Conservation (phyloP, 768 basidiomycete species). For the Russula dissimulans region DNA sequence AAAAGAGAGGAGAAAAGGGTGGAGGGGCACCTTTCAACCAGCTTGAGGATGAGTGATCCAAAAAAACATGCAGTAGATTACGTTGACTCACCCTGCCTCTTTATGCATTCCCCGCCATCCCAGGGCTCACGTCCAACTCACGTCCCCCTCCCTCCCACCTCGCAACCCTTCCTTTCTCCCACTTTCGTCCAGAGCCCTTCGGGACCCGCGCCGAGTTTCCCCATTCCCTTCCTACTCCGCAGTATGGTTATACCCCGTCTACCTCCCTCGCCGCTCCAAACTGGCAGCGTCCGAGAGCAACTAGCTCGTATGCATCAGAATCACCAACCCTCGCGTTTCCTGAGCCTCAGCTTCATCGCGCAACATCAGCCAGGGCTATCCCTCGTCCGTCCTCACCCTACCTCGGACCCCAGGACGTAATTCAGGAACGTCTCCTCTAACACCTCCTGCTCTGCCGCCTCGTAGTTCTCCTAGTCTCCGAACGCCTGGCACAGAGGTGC, state of each 20-base stretch:
- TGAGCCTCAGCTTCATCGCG: slow-evolving; percentile 44
- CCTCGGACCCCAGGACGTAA: neutral
- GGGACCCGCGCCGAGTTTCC: neutral
- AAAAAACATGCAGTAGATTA: too few species aligned
- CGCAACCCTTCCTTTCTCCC: neutral
- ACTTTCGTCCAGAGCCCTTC: neutral
- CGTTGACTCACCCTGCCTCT: neutral
- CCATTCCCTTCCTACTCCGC: neutral
- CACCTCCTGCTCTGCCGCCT: neutral
- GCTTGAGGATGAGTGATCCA: neutral
- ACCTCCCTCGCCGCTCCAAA: neutral
- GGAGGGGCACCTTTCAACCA: slow-evolving; percentile 11
- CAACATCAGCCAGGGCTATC: slow-evolving; percentile 30
- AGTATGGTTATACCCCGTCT: neutral
- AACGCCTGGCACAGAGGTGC: slow-evolving; percentile 7
- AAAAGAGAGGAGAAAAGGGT: neutral
- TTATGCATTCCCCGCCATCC: neutral
- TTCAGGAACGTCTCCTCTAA: neutral
- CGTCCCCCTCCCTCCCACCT: neutral
- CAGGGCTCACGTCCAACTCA: slow-evolving; percentile 1
- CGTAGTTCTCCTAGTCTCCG: slow-evolving; percentile 2
- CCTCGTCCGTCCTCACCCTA: slow-evolving; percentile 13
- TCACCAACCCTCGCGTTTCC: slow-evolving; percentile 34
- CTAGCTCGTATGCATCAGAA: slow-evolving; percentile 19
- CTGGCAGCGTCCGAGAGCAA: slow-evolving; percentile 16